phyloP scores from a whole-genome alignment of 1,284 basidiomycete species.

The Fistulinella staudtii region DNA sequence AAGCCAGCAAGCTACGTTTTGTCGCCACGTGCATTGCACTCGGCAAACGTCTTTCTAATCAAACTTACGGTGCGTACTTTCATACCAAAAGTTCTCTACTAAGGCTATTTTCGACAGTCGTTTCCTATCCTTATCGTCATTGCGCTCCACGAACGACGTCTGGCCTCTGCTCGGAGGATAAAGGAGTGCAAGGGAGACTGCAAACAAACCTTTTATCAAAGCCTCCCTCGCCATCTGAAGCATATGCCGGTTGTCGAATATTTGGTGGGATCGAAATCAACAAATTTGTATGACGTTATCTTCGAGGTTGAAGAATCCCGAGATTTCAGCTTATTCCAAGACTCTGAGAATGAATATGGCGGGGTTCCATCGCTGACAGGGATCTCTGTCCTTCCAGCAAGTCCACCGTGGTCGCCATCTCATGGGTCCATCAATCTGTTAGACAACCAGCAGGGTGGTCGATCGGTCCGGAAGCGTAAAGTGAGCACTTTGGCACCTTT shows the following conservation, averaged over 20 bases:
- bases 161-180: conserved; percentile 46
- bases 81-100: background rate
- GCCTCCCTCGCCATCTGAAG: conserved; percentile 65
- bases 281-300: conserved; percentile 69
- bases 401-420: conserved; percentile 11
- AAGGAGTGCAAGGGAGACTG: conserved; percentile 49
- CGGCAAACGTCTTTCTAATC: conserved; percentile 80
- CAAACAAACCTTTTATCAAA: conserved; percentile 56
- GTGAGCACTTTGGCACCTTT: conserved; percentile 25
- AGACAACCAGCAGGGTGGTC: conserved; percentile 12
- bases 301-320: conserved; percentile 63
- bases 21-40: conserved; percentile 71
- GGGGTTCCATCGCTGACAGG: conserved; percentile 8
- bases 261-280: conserved; percentile 59
- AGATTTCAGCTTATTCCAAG: conserved; percentile 49
- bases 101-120: conserved; percentile 39
- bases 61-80: conserved; percentile 49
- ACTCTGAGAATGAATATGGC: conserved; percentile 39
- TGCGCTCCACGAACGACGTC: conserved; percentile 74
- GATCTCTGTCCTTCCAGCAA: conserved; percentile 12
- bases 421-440: conserved; percentile 1
- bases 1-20: conserved; percentile 73
- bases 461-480: conserved; percentile 25
- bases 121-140: conserved; percentile 80
- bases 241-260: conserved; percentile 69